Evolutionary conservation across 2,329 filamentous ascomycete species (phyloP), one percentile per base, ranked within the genome.

Genomic region (Penicillium sp.): DNA sequence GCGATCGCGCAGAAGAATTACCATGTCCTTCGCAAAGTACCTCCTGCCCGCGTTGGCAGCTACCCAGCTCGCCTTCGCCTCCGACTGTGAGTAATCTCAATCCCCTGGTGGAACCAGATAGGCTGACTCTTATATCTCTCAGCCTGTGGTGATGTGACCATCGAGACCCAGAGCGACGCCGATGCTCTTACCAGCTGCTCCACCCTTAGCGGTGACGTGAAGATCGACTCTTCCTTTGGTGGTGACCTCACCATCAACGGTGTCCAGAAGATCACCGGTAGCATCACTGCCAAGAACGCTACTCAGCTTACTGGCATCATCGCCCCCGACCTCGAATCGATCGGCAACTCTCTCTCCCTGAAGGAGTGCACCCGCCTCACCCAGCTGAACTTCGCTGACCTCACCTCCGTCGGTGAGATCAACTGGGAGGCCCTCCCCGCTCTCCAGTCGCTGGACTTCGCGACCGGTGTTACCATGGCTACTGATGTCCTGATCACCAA

Each of bases 401-500:
- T 98, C 48, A 77, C 70, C 51, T 72, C 72, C 27, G 82, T 94
- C 52, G 78, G 80, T 56, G 71, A 72, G 47, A 84, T 97, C 67
- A 70, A 78, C 57, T 90, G 86, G 78, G 74, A 78, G 49, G 85
- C 86, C 57, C 80, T 96, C 34, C 84, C 84, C 52, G 74, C 75
- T 55, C 74, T 87, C 31, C 75, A 79, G 61, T 61, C 65, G 27
- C 72, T 87, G 36, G 72, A 71, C 46, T 86, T 87, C 73, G 72
- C 75, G 70, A 64, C 78, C 75, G 66, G 79, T 71, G 76, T 97
- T 61, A 81, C 77, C 60, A 74, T 81, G 68, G 87, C 87, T 50
- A 74, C 73, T 55, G 78, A 74, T 54, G 79, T 98, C 59, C 72
- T 74, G 58, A 90, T 98, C 67, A 80, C 82, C 71, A 93, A 98